Conservation (phyloP, 495 filamentous ascomycete genomes). For the Penicillium verhagenii region DNA sequence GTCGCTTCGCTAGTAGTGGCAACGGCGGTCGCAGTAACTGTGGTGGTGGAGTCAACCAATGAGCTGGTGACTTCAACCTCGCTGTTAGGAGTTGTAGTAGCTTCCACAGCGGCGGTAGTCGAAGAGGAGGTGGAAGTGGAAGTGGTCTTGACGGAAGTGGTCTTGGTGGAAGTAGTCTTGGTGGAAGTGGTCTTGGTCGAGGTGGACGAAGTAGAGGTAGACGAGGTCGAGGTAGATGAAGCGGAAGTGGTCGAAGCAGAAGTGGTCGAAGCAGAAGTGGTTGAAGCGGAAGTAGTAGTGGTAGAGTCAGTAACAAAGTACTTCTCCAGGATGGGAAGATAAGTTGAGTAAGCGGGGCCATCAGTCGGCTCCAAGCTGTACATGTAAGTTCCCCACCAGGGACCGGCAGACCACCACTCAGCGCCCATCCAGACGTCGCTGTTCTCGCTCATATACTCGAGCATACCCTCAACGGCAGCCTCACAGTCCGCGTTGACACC, state of each 20-base stretch:
- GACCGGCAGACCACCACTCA: constrained; percentile 69
- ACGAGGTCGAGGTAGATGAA: constrained; percentile 4
- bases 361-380: constrained; percentile 58
- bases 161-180: neutral
- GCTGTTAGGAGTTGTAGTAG: constrained; percentile 17
- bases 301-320: constrained; percentile 28
- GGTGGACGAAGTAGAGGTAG: neutral
- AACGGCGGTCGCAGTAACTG: neutral
- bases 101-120: constrained; percentile 5
- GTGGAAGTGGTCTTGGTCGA: constrained; percentile 3
- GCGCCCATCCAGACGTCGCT: constrained; percentile 71
- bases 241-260: constrained; percentile 1
- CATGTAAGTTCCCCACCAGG: constrained; percentile 58
- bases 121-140: constrained; percentile 3
- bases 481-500: constrained; percentile 65
- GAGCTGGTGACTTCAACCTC: constrained; percentile 15
- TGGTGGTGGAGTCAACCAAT: constrained; percentile 3
- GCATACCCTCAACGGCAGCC: constrained; percentile 61
- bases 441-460: constrained; percentile 57
- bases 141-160: neutral
- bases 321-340: constrained; percentile 34
- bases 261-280: constrained; percentile 1
- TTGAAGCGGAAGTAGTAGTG: constrained; percentile 1
- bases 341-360: constrained; percentile 49
- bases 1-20: constrained; percentile 1